These are phyloP conservation scores for Aspergillus thermomutatus DNA, from an alignment of 2,329 filamentous ascomycete species.

Conservation along the genomic window DNA sequence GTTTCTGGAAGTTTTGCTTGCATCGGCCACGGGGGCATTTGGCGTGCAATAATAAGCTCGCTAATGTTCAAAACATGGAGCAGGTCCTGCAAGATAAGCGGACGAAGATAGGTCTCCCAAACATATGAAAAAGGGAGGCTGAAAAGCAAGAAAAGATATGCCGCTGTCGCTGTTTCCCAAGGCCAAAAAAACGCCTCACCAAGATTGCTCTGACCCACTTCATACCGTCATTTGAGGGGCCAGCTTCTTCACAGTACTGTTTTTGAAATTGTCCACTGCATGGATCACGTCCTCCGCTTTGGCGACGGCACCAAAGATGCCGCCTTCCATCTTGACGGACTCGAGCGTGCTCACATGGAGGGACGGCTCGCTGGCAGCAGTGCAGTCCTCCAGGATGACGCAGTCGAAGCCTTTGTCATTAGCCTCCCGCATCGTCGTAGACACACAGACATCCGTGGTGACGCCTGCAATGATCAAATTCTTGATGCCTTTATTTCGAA, in stretches of 20 bases:
- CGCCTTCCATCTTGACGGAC: slow-evolving; percentile 47
- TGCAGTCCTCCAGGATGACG: slow-evolving; percentile 49
- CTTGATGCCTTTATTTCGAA: slow-evolving; percentile 50
- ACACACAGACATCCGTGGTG: slow-evolving; percentile 56
- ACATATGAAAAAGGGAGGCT: not conserved
- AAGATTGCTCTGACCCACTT: slow-evolving; percentile 5
- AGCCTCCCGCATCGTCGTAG: slow-evolving; percentile 54
- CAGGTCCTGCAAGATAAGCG: not conserved
- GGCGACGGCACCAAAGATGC: slow-evolving; percentile 42
- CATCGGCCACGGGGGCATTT: not conserved
- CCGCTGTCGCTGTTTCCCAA: not conserved
- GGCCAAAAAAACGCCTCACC: slow-evolving; percentile 4
- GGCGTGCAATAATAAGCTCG: not conserved
- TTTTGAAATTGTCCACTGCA: slow-evolving; percentile 42
- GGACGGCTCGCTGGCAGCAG: slow-evolving; percentile 40
- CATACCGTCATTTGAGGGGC: slow-evolving; percentile 37
- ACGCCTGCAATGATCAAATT: slow-evolving; percentile 55
- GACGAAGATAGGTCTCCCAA: not conserved
- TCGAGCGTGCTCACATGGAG: slow-evolving; percentile 43
- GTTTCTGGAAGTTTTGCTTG: not conserved
- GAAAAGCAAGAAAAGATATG: not conserved
- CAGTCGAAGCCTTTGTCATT: slow-evolving; percentile 56
- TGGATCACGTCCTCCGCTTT: slow-evolving; percentile 39
- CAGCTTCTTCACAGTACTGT: slow-evolving; percentile 40
- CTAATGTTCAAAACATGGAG: not conserved